Evolutionary conservation across 441 rosid species (phyloP), one percentile per base, ranked within the genome.

Genomic region (Sinapis alba): DNA sequence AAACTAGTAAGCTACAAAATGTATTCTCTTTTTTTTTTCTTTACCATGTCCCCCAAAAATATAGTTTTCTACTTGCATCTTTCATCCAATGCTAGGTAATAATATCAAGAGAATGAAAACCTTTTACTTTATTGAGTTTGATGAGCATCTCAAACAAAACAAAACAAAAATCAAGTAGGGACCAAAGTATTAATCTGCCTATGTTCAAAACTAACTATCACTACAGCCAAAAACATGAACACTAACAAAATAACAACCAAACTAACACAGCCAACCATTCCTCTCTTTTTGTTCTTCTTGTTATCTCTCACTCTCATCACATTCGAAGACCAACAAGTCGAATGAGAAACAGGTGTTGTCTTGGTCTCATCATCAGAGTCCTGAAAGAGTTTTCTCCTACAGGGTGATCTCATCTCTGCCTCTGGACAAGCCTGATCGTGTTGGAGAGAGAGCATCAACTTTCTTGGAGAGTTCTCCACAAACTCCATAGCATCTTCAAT

Each of bases 311-410:
- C 50, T 19, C 63, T 47, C 47, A 20, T 50, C 50, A 34, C 72
- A 34, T 71, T 72, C n/a, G 81, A 78, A 27, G 80, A 78, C 65
- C 50, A 65, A 24, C 73, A 60, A 15, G 73, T 47, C 5, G 68
- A 70, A 65, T n/a, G 45, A 71, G 36, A 58, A 12, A 58, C 11
- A 10, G 24, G 13, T 30, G 50, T 26, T 45, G 27, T 65, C 7
- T 75, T 47, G 5, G 32, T 24, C 61, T 34, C 76, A 9, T 83
- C 82, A 30, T 78, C 71, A 62, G 80, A 84, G 30, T 70, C 76
- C 15, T 88, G 84, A 66, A 91, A 89, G 60, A 85, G 78, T 68
- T 85, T 81, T 26, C 91, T 88, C 62, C 84, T 87, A 67, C 83
- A 73, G 28, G 83, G 77, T 18, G 72, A 78, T 76, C 80, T 83